These are phyloP conservation scores for Juglanconis sp. DNA, from an alignment of 2,329 filamentous ascomycete species.

Conservation along the genomic window DNA sequence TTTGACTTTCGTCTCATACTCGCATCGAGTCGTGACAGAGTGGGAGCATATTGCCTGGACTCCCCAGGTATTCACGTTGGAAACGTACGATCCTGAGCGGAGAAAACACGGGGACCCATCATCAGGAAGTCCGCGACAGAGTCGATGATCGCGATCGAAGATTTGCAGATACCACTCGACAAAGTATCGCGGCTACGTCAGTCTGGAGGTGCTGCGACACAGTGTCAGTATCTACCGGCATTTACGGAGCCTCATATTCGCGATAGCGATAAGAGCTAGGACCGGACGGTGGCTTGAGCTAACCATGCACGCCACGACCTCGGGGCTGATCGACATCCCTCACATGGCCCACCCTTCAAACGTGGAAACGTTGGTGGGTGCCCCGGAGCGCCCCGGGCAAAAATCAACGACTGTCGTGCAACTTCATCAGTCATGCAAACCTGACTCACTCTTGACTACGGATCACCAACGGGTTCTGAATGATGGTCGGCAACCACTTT, in stretches of 20 bases:
- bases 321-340: not conserved
- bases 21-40: not conserved
- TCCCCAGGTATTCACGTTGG: not conserved
- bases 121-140: not conserved
- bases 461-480: too few species aligned
- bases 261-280: conserved; percentile 9
- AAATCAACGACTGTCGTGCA: too few species aligned
- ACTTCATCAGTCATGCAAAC: not conserved
- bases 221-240: conserved; percentile 17
- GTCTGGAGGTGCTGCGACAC: conserved; percentile 4
- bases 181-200: conserved; percentile 8
- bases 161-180: not conserved
- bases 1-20: not conserved
- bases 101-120: not conserved
- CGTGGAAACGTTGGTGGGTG: not conserved
- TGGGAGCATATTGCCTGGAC: not conserved
- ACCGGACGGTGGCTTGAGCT: not conserved
- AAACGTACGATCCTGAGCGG: conserved; percentile 1
- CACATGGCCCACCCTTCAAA: not conserved
- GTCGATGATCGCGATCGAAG: not conserved
- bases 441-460: too few species aligned
- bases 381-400: too few species aligned
- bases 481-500: too few species aligned
- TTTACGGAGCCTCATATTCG: conserved; percentile 19
- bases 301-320: not conserved